Evolutionary conservation across 768 basidiomycete genomes (phyloP), one percentile per base, ranked within the genome.

Genomic region (Tylopilus rubrobrunneus): DNA sequence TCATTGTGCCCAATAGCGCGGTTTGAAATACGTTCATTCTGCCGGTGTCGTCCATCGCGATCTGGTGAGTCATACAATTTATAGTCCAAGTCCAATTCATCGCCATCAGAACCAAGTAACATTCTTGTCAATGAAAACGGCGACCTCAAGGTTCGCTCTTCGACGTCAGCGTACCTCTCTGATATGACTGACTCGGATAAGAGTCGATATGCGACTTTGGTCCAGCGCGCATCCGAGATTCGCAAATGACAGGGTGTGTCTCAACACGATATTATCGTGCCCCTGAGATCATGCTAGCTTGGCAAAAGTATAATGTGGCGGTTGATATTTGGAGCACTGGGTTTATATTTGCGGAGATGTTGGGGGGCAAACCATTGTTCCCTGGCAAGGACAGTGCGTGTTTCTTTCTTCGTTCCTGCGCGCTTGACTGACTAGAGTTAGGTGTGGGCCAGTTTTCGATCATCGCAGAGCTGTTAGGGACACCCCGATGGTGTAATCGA

Each of bases 401-500:
- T 61, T 60, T 62, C 21, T 27, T 8, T 27, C 3, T 29, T 1
- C 15, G 14, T 37, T 45, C 6, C 25, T 45, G 1, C 3, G 34
- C 2, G 49, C 25, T 34, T 14, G 43, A 29, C 48, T 52, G 39
- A 64, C 29, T n/a, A 45, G 36, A n/a, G 12, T 12, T 67, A 98
- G 96, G 98, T 73, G 97, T 98, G 63, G 94, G 98, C 76, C 97
- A 99, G 71, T 98, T 99, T 76, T 97, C 94, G 45, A 98, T 99
- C 74, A 99, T 99, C 75, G 98, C 96, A 42, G 96, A 99, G 70
- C 77, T 98, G 15, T 76, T 99, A 50, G 97, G 97, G 37, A 98
- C 97, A n/a, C 97, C 97, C 33, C 92, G 94, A 98, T 80, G 97
- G 98, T 79, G 97, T 98, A 76, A 98, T 99, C 63, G 87, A 97